A percentile compares a stretch with the other conserved stretches of the same genome.
Evolutionary conservation across 345 rosid species (phyloP).

Genomic region (Angophora floribunda): DNA sequence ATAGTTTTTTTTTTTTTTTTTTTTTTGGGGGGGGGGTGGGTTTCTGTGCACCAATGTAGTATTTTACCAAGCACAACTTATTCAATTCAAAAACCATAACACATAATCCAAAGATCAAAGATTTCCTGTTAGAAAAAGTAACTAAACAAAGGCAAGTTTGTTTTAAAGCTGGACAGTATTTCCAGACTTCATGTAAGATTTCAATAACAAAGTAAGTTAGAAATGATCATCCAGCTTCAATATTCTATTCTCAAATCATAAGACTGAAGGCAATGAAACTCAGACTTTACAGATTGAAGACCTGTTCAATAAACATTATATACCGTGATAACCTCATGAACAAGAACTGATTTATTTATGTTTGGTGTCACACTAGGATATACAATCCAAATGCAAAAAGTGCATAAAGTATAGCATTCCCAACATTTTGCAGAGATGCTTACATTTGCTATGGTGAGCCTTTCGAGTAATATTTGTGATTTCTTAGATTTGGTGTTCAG

Average conservation of each 20-base stretch:
- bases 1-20: too few relatives aligned
- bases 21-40: too few relatives aligned
- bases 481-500: background rate
- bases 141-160: background rate
- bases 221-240: background rate
- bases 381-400: background rate
- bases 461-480: background rate
- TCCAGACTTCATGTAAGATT: background rate
- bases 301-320: background rate
- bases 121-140: background rate
- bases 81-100: background rate
- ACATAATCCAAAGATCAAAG: background rate
- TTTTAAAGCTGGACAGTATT: background rate
- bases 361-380: background rate
- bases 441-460: background rate
- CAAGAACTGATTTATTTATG: background rate
- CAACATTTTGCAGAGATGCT: background rate
- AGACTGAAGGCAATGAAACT: background rate
- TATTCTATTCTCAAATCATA: background rate
- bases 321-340: background rate
- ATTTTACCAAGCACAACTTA: background rate
- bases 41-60: too few relatives aligned
- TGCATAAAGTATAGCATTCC: background rate
- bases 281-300: background rate
- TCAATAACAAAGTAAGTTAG: background rate